Evolutionary conservation across 805 yeast species (phyloP).

Genomic region (Metschnikowia kofuensis): DNA sequence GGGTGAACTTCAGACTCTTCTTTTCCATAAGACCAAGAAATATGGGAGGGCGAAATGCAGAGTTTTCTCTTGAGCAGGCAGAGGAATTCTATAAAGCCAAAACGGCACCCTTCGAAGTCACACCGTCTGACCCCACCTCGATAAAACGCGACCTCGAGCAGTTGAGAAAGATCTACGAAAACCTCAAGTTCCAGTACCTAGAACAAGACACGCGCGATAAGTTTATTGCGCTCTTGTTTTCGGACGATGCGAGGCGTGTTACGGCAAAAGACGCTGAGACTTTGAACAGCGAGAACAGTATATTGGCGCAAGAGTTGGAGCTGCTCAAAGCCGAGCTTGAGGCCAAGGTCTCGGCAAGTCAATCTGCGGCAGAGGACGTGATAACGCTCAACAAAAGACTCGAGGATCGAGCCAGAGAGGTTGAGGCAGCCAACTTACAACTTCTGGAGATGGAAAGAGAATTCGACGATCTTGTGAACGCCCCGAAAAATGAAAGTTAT

Average conservation of each 20-base stretch:
- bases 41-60: not conserved
- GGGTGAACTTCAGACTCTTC: not conserved
- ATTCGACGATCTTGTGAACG: slow-evolving; percentile 10
- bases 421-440: slow-evolving; percentile 26
- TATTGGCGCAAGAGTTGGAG: slow-evolving; percentile 5
- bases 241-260: slow-evolving; percentile 26
- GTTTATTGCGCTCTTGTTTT: slow-evolving; percentile 52
- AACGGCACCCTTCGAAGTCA: slow-evolving; percentile 7
- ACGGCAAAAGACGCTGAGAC: slow-evolving; percentile 33
- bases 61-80: slow-evolving; percentile 11
- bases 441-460: slow-evolving; percentile 20
- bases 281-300: slow-evolving; percentile 21
- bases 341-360: slow-evolving; percentile 15
- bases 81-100: slow-evolving; percentile 8
- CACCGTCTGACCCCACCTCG: slow-evolving; percentile 9
- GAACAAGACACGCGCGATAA: slow-evolving; percentile 73
- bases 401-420: slow-evolving; percentile 22
- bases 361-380: slow-evolving; percentile 26
- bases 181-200: slow-evolving; percentile 60
- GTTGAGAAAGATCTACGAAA: slow-evolving; percentile 44
- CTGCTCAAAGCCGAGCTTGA: slow-evolving; percentile 23
- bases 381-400: slow-evolving; percentile 24
- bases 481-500: slow-evolving; percentile 16
- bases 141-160: slow-evolving; percentile 29
- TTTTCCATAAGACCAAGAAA: not conserved